Conservation (phyloP, 805 yeast genomes). For the Starmerella apicola region DNA sequence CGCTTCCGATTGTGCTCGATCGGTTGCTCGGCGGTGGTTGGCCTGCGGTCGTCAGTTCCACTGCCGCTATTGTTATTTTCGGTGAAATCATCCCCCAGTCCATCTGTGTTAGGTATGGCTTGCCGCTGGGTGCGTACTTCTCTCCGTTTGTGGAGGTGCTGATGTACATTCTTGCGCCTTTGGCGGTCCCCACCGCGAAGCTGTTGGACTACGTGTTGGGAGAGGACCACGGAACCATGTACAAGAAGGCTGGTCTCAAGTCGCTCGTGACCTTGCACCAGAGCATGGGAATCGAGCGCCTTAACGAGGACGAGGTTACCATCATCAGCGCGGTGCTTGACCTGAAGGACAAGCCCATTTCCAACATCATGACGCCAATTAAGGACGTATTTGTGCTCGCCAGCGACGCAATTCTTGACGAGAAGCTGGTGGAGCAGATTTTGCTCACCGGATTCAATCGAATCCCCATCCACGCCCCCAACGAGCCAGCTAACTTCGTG, state of each 20-base stretch:
- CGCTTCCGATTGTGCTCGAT: conserved; percentile 87
- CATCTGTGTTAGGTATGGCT: conserved; percentile 82
- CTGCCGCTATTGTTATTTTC: conserved; percentile 81
- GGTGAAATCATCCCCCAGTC: conserved; percentile 97
- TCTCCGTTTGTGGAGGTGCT: conserved; percentile 74
- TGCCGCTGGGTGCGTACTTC: conserved; percentile 79
- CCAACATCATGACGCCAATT: conserved; percentile 87
- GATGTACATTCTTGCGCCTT: conserved; percentile 84
- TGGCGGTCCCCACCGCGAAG: conserved; percentile 80
- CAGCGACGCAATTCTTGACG: conserved; percentile 72
- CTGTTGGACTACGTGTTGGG: conserved; percentile 75
- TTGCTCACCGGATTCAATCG: conserved; percentile 90
- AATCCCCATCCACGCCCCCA: conserved; percentile 84
- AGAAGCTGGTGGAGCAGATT: conserved; percentile 72
- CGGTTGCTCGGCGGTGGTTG: conserved; percentile 93
- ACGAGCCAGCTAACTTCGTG: conserved; percentile 77
- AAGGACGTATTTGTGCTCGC: conserved; percentile 79
- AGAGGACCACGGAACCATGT: conserved; percentile 91
- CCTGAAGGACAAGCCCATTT: conserved; percentile 79
- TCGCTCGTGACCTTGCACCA: conserved; percentile 85
- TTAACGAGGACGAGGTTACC: conserved; percentile 91
- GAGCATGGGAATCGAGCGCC: conserved; percentile 88
- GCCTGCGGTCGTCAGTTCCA: conserved; percentile 91
- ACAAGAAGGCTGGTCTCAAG: conserved; percentile 84
- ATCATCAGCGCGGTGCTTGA: conserved; percentile 89